Percentiles rank a stretch among this genome's conserved stretches.
Evolutionary conservation across 1,284 basidiomycete genomes (phyloP).

Genomic region (Leccinum solheimii): DNA sequence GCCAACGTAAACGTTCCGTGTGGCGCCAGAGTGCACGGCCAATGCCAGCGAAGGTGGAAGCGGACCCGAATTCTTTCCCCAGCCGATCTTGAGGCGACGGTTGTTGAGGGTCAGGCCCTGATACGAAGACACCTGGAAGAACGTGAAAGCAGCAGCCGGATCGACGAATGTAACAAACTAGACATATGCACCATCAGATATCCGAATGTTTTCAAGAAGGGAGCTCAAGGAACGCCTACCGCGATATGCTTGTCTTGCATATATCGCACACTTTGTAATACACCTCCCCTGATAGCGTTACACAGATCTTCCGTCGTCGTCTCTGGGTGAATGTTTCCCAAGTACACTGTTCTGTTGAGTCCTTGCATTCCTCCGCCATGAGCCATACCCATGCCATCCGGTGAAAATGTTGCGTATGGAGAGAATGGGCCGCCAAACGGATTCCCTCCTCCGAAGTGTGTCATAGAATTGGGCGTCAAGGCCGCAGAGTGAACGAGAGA

Average conservation of each 20-base stretch:
- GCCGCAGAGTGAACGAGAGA: constrained; percentile 66
- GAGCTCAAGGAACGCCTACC: constrained; percentile 44
- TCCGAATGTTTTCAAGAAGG: not conserved
- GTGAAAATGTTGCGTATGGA: constrained; percentile 59
- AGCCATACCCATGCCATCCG: constrained; percentile 49
- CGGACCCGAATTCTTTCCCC: constrained; percentile 91
- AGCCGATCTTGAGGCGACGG: constrained; percentile 89
- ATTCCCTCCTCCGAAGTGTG: constrained; percentile 24
- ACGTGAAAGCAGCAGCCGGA: constrained; percentile 84
- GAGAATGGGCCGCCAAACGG: constrained; percentile 47
- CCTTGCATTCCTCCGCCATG: constrained; percentile 44
- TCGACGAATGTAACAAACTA: constrained; percentile 92
- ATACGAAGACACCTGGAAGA: constrained; percentile 87
- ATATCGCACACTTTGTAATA: constrained; percentile 86
- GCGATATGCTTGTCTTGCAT: constrained; percentile 95
- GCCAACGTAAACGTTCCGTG: constrained; percentile 93
- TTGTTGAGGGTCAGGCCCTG: constrained; percentile 89
- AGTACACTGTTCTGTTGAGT: constrained; percentile 87
- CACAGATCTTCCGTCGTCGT: constrained; percentile 90
- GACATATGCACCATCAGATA: constrained; percentile 17
- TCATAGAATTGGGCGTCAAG: constrained; percentile 30
- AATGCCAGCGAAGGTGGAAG: constrained; percentile 80
- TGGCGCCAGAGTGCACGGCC: constrained; percentile 87
- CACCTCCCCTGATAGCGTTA: constrained; percentile 90
- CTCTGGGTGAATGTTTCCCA: constrained; percentile 94